Evolutionary conservation across 305 asterid species (phyloP).

Genomic region (Plantago lanceolata): DNA sequence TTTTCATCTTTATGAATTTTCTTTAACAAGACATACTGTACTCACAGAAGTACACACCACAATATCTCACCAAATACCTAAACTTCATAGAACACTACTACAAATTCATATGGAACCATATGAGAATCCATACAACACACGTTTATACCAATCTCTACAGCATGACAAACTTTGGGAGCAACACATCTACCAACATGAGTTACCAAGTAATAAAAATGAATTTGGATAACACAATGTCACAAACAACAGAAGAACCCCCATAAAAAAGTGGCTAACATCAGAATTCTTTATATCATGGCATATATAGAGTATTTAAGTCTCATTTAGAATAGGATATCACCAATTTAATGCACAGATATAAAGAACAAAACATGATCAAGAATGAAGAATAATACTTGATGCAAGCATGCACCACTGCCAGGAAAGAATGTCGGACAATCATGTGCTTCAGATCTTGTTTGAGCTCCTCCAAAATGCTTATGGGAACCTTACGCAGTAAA

Average conservation of each 20-base stretch:
- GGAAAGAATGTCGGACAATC: conserved; percentile 97
- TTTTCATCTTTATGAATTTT: no score
- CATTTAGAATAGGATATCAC: background rate
- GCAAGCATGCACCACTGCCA: conserved; percentile 96
- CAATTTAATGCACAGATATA: background rate
- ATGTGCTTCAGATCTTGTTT: conserved; percentile 97
- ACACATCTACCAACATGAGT: background rate
- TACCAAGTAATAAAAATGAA: conserved; percentile 3
- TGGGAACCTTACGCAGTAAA: conserved; percentile 82
- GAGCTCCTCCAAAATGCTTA: conserved; percentile 73
- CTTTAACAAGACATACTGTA: no score
- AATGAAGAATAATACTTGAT: conserved; percentile 61
- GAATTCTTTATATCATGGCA: conserved; percentile 1
- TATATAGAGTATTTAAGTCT: background rate
- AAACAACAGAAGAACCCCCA: background rate
- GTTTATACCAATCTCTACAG: conserved; percentile 6
- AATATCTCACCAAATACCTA: conserved; percentile 14
- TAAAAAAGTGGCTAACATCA: conserved; percentile 14
- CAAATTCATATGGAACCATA: background rate
- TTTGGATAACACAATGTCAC: background rate
- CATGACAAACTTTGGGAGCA: background rate
- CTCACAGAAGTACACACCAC: background rate
- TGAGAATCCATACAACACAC: conserved; percentile 8
- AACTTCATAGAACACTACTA: background rate
- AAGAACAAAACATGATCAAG: conserved; percentile 18